Evolutionary conservation across 345 rosid species (phyloP).

Genomic region (Camelina sativa): DNA sequence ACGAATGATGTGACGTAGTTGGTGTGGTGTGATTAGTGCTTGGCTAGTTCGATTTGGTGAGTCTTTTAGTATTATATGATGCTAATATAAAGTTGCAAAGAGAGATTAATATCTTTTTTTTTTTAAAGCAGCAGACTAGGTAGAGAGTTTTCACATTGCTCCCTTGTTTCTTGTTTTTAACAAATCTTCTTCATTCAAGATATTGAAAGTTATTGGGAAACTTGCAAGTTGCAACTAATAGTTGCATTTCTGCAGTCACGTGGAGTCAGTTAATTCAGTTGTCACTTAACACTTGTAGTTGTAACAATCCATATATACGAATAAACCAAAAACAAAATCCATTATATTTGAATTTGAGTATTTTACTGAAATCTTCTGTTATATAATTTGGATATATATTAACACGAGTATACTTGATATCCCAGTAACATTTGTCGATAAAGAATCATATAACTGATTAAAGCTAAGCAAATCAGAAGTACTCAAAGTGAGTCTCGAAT

Average conservation of each 20-base stretch:
- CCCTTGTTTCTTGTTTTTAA: not conserved
- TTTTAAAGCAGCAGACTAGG: not conserved
- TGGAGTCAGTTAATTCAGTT: slow-evolving; percentile 20
- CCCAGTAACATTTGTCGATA: not conserved
- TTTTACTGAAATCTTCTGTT: not conserved
- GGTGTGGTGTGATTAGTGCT: slow-evolving; percentile 29
- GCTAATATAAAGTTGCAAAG: not conserved
- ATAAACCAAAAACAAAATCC: not conserved
- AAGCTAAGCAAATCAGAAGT: not conserved
- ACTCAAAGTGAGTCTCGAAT: not conserved
- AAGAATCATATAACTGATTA: not conserved
- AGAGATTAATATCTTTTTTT: not conserved
- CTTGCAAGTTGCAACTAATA: too few species aligned
- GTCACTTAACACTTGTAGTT: not conserved
- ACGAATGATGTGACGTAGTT: slow-evolving; percentile 16
- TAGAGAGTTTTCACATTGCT: not conserved
- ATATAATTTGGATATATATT: not conserved
- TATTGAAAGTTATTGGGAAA: not conserved
- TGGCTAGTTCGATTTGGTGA: slow-evolving; percentile 1
- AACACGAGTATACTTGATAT: not conserved
- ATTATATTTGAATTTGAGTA: not conserved
- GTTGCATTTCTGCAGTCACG: not conserved
- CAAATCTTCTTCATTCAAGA: not conserved
- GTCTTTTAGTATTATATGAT: not conserved
- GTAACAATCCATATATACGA: not conserved